Evolutionary conservation across 352 stramenopile species (phyloP).

Genomic region (Phytophthora cryptogea): DNA sequence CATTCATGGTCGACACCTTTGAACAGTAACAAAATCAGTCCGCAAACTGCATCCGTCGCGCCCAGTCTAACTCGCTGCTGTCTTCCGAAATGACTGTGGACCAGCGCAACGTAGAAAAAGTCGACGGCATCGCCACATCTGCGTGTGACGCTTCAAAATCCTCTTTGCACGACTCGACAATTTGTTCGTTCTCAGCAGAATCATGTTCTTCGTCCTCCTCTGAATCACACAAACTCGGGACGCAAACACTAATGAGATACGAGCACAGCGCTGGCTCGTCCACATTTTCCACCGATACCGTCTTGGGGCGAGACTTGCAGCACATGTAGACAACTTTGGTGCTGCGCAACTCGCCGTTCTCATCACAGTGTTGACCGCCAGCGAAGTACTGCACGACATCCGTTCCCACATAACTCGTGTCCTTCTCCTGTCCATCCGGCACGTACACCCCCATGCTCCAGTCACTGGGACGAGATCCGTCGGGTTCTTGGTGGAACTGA

Average conservation of each 20-base stretch:
- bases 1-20: constrained; percentile 29
- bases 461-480: constrained; percentile 70
- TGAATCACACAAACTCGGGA: constrained; percentile 69
- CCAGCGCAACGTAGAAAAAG: constrained; percentile 79
- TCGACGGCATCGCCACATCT: constrained; percentile 35
- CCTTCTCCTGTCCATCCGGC: constrained; percentile 28
- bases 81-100: constrained; percentile 82
- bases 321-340: constrained; percentile 81
- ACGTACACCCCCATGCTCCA: constrained; percentile 86
- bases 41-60: constrained; percentile 65
- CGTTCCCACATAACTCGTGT: constrained; percentile 27
- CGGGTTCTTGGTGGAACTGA: constrained; percentile 80
- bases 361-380: constrained; percentile 80
- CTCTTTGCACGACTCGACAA: constrained; percentile 54
- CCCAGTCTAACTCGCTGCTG: constrained; percentile 86
- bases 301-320: constrained; percentile 65
- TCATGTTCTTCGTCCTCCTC: constrained; percentile 34
- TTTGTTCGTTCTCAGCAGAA: constrained; percentile 39
- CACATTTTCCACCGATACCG: constrained; percentile 66
- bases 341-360: constrained; percentile 76
- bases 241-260: constrained; percentile 80
- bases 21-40: constrained; percentile 22
- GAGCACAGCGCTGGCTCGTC: constrained; percentile 83
- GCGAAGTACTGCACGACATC: constrained; percentile 78
- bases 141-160: constrained; percentile 47